phyloP scores from a whole-genome alignment of 495 filamentous ascomycete species.

The Penicillium mononematosum region DNA sequence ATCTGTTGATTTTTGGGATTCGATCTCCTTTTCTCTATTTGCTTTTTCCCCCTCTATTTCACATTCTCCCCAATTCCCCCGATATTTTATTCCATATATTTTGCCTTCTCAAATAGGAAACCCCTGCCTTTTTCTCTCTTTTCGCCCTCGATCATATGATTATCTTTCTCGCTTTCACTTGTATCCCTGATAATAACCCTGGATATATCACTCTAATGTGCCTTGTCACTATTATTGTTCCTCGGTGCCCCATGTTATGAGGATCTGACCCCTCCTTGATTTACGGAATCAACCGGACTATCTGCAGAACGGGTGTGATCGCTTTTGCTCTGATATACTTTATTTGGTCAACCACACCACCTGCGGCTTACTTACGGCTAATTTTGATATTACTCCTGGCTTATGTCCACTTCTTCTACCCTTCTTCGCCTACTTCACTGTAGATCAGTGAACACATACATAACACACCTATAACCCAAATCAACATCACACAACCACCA shows the following conservation, averaged over 20 bases:
- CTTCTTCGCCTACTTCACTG: background rate
- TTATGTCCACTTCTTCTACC: background rate
- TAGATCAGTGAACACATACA: slow-evolving; percentile 3
- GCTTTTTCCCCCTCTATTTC: background rate
- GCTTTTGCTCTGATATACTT: slow-evolving; percentile 7
- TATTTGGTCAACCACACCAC: slow-evolving; percentile 6
- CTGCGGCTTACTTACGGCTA: slow-evolving; percentile 11
- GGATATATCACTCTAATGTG: background rate
- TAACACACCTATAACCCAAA: background rate
- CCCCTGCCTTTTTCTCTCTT: background rate
- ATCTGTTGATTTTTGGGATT: background rate
- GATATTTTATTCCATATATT: background rate
- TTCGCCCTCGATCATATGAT: slow-evolving; percentile 4
- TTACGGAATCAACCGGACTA: slow-evolving; percentile 1
- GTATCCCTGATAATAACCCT: background rate
- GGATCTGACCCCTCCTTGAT: slow-evolving; percentile 7
- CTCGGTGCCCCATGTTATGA: slow-evolving; percentile 5
- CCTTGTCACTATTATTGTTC: background rate
- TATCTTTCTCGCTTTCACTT: background rate
- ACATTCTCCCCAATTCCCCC: background rate
- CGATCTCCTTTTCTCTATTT: background rate
- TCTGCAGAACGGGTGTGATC: background rate
- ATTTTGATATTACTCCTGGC: background rate
- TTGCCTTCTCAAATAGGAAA: slow-evolving; percentile 7
- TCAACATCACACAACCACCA: slow-evolving; percentile 10